A percentile compares a stretch with the other conserved stretches of the same genome.
Conservation (phyloP, 176 grass and related monocot genomes). For the Triticum dicoccoides region DNA sequence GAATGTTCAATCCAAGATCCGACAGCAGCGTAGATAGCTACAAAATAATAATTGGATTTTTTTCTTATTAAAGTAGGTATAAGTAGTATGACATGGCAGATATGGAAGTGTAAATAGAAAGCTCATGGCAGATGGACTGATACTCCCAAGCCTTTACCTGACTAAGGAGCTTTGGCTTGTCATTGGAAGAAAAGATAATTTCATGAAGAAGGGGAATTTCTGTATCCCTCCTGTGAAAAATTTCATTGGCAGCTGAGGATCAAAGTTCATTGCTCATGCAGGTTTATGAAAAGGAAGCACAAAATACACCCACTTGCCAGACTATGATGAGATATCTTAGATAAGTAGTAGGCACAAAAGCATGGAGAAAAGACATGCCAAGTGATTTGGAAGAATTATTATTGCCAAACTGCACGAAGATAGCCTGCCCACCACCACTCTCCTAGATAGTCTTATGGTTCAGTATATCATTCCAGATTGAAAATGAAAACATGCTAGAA, state of each 20-base stretch:
- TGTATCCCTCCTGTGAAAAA: slow-evolving; percentile 48
- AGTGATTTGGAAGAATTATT: not conserved
- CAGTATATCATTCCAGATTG: not conserved
- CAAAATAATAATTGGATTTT: slow-evolving; percentile 25
- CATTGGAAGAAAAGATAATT: slow-evolving; percentile 89
- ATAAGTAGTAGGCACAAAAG: not conserved
- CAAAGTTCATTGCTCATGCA: not conserved
- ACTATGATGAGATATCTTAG: not conserved
- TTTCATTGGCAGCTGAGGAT: slow-evolving; percentile 6
- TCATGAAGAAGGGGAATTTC: slow-evolving; percentile 58
- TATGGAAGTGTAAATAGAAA: not conserved
- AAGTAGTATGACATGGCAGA: slow-evolving; percentile 15
- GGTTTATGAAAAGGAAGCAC: not conserved
- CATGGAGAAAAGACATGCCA: not conserved
- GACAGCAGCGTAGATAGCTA: slow-evolving; percentile 80
- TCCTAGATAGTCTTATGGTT: not conserved
- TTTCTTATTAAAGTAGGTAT: not conserved
- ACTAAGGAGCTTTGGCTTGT: slow-evolving; percentile 91
- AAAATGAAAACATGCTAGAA: not conserved
- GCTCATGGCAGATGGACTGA: not conserved
- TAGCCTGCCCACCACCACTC: not conserved
- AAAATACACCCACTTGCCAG: not conserved
- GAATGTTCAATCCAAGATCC: slow-evolving; percentile 80
- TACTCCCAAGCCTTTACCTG: slow-evolving; percentile 37
- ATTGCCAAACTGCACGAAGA: not conserved